These are phyloP conservation scores for Ogataea salicorniae DNA, from an alignment of 805 yeast genomes.

Conservation along the genomic window DNA sequence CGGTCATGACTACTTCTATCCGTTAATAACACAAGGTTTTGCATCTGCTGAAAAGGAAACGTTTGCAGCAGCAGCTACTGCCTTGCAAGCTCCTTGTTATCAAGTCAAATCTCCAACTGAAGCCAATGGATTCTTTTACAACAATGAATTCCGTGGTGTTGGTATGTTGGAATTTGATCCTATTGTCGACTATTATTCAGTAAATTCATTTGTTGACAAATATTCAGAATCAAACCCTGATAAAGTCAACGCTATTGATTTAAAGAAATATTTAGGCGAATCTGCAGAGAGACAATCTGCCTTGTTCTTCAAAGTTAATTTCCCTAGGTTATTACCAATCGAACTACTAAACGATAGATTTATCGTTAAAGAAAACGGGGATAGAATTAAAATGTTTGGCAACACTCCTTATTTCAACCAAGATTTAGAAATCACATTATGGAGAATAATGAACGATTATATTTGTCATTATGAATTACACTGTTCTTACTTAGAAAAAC, in stretches of 20 bases:
- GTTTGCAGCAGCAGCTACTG: conserved; percentile 45
- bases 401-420: conserved; percentile 17
- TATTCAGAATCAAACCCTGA: conserved; percentile 17
- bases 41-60: conserved; percentile 50
- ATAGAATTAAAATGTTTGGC: conserved; percentile 25
- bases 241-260: conserved; percentile 13
- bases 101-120: conserved; percentile 42
- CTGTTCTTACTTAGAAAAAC: conserved; percentile 24
- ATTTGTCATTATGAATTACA: conserved; percentile 24
- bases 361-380: conserved; percentile 30
- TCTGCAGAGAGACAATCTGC: conserved; percentile 25
- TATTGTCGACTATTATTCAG: conserved; percentile 33
- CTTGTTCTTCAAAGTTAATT: conserved; percentile 30
- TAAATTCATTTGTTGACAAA: conserved; percentile 19
- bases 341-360: conserved; percentile 23
- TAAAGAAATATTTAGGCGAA: conserved; percentile 15
- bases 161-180: conserved; percentile 54
- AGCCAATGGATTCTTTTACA: conserved; percentile 43
- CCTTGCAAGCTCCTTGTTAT: conserved; percentile 36
- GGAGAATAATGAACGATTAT: conserved; percentile 31
- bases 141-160: conserved; percentile 37
- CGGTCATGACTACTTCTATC: conserved; percentile 39
- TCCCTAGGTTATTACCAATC: conserved; percentile 28
- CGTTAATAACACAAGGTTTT: conserved; percentile 33
- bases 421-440: conserved; percentile 22